These are phyloP conservation scores for Peronospora destructor DNA, from an alignment of 352 stramenopile species.

Conservation along the genomic window DNA sequence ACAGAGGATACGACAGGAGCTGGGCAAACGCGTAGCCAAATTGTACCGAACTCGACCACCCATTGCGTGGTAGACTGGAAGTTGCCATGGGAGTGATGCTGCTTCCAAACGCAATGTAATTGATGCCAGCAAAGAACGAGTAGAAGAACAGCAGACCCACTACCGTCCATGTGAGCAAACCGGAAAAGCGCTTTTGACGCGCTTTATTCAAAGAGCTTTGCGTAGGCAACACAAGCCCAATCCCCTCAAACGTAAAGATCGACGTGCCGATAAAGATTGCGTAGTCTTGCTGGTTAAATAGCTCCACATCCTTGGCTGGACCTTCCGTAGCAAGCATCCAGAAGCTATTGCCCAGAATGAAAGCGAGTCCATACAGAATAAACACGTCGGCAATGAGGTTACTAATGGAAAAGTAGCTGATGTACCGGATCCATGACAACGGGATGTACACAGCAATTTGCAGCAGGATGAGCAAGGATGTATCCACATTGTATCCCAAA, in stretches of 20 bases:
- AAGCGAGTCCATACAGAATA: slow-evolving; percentile 73
- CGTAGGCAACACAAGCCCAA: slow-evolving; percentile 71
- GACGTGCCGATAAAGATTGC: slow-evolving; percentile 74
- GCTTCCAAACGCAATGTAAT: slow-evolving; percentile 73
- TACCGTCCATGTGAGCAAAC: slow-evolving; percentile 54
- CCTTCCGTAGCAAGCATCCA: slow-evolving; percentile 44
- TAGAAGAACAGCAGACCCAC: slow-evolving; percentile 73
- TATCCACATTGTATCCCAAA: slow-evolving; percentile 32
- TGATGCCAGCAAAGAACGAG: slow-evolving; percentile 71
- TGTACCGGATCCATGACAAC: slow-evolving; percentile 80
- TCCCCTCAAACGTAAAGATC: slow-evolving; percentile 79
- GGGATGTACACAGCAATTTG: slow-evolving; percentile 73
- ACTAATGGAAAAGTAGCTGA: slow-evolving; percentile 82
- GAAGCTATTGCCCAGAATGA: slow-evolving; percentile 73
- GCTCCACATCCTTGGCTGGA: slow-evolving; percentile 37
- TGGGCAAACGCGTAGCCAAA: slow-evolving; percentile 72
- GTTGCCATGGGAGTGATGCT: slow-evolving; percentile 61
- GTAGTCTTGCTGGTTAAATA: slow-evolving; percentile 71
- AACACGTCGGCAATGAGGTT: slow-evolving; percentile 81
- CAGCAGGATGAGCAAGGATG: slow-evolving; percentile 59
- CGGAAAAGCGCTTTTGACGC: slow-evolving; percentile 58
- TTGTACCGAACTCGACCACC: slow-evolving; percentile 71
- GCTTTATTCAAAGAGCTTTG: slow-evolving; percentile 56
- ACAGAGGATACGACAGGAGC: slow-evolving; percentile 72
- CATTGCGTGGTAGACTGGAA: slow-evolving; percentile 61